phyloP scores from a whole-genome alignment of 2,329 filamentous ascomycete genomes.

The Sporothrix pseudoabietina region DNA sequence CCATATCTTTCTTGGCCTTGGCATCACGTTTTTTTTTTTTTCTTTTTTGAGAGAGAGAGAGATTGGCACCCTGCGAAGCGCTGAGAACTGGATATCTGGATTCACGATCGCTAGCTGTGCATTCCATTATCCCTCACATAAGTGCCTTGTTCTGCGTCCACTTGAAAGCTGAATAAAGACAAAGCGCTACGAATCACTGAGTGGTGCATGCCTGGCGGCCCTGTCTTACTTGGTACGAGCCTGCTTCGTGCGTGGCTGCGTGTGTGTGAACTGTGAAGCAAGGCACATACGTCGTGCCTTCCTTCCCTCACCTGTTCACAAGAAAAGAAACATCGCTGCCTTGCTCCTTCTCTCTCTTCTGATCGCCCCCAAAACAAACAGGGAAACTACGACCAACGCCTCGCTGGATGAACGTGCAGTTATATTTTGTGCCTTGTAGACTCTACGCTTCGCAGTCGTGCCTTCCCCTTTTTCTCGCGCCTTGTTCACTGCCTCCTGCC shows the following conservation, averaged over 20 bases:
- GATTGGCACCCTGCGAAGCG: constrained; percentile 1
- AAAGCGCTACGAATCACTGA: background rate
- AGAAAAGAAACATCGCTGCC: background rate
- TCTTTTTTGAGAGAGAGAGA: no score
- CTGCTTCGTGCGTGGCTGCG: background rate
- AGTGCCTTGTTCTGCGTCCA: background rate
- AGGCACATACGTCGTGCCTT: background rate
- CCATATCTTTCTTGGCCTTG: background rate
- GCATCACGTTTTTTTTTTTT: background rate
- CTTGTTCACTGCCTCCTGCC: constrained; percentile 11
- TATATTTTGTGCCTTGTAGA: background rate
- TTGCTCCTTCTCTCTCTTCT: background rate
- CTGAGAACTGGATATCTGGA: background rate
- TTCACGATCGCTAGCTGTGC: background rate
- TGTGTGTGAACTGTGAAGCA: background rate
- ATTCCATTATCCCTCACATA: background rate
- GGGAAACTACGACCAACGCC: background rate
- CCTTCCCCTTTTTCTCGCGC: background rate
- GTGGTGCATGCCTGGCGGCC: background rate
- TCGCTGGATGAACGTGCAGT: background rate
- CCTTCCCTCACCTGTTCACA: background rate
- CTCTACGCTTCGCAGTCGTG: background rate
- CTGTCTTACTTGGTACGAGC: background rate
- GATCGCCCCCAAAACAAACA: background rate
- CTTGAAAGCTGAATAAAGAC: background rate